A percentile compares a stretch with the other conserved stretches of the same genome.
phyloP scores from a whole-genome alignment of 2,329 filamentous ascomycete genomes.

The Escovopsis sp. region DNA sequence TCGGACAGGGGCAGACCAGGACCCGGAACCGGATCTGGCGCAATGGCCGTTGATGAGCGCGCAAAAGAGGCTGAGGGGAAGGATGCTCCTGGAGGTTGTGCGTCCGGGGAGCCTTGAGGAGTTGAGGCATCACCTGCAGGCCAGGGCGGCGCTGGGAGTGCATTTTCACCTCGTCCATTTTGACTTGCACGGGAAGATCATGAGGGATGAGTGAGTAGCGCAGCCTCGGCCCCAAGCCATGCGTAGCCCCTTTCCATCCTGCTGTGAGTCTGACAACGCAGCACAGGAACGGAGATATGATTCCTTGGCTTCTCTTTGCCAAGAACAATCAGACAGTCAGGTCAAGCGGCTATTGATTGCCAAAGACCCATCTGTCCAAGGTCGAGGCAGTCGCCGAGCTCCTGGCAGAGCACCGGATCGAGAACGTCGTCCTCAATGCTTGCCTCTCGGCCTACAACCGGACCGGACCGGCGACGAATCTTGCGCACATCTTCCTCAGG shows the following conservation, averaged over 20 bases:
- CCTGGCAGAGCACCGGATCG: conserved; percentile 11
- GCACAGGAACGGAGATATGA: conserved; percentile 8
- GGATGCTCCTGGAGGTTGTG: conserved; percentile 13
- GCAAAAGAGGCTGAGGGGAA: conserved; percentile 13
- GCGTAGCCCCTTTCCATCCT: not conserved
- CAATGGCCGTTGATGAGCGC: conserved; percentile 16
- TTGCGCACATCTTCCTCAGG: conserved; percentile 15
- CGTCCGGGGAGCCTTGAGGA: conserved; percentile 13
- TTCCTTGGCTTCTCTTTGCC: conserved; percentile 15
- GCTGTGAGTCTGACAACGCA: not conserved
- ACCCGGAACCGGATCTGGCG: conserved; percentile 16
- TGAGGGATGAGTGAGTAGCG: conserved; percentile 11
- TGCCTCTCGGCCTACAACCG: conserved; percentile 16
- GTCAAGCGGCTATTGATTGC: conserved; percentile 8
- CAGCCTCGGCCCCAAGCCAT: too few relatives aligned
- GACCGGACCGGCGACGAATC: conserved; percentile 10
- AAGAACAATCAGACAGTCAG: conserved; percentile 7
- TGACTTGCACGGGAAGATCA: conserved; percentile 14
- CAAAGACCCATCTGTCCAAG: conserved; percentile 11
- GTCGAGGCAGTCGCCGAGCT: conserved; percentile 12
- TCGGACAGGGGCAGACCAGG: conserved; percentile 11
- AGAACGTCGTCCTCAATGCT: conserved; percentile 16
- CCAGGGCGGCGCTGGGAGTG: conserved; percentile 10
- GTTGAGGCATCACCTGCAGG: conserved; percentile 10
- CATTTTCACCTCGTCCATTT: conserved; percentile 15